phyloP scores from a whole-genome alignment of 1,139 yeast species.

The Pichia norvegensis region DNA sequence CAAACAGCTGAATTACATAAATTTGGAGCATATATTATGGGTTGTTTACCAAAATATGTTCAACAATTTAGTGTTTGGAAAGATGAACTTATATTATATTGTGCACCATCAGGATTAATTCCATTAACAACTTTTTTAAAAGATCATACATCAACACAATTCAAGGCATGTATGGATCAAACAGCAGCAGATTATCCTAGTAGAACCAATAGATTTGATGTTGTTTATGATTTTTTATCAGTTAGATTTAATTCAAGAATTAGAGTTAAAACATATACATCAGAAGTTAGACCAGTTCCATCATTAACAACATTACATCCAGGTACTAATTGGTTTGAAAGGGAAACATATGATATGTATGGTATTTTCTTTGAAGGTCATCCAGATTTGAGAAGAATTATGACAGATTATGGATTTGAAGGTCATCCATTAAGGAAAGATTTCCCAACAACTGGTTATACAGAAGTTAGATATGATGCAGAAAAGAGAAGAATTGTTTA shows the following conservation, averaged over 20 bases:
- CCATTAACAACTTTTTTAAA: constrained; percentile 65
- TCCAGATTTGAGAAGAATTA: constrained; percentile 82
- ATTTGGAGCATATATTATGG: constrained; percentile 73
- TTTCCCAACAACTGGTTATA: constrained; percentile 88
- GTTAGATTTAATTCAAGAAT: constrained; percentile 82
- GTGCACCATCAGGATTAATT: constrained; percentile 67
- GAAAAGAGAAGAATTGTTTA: constrained; percentile 85
- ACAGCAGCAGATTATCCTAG: constrained; percentile 87
- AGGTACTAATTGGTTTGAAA: constrained; percentile 87
- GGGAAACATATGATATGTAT: constrained; percentile 81
- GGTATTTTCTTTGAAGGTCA: constrained; percentile 85
- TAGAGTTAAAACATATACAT: constrained; percentile 83
- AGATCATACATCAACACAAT: constrained; percentile 76
- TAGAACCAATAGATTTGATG: constrained; percentile 78
- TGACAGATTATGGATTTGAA: constrained; percentile 90
- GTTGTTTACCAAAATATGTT: constrained; percentile 72
- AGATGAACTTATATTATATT: constrained; percentile 72
- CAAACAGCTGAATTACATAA: constrained; percentile 70
- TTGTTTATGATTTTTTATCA: constrained; percentile 73
- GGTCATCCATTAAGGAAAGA: constrained; percentile 90
- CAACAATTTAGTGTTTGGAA: constrained; percentile 88
- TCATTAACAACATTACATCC: constrained; percentile 60
- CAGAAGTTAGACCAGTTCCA: constrained; percentile 77
- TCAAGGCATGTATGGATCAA: constrained; percentile 69
- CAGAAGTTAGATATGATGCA: constrained; percentile 84